Evolutionary conservation across 164 flowering plant genomes (phyloP).

Genomic region (Dillenia turbinata): DNA sequence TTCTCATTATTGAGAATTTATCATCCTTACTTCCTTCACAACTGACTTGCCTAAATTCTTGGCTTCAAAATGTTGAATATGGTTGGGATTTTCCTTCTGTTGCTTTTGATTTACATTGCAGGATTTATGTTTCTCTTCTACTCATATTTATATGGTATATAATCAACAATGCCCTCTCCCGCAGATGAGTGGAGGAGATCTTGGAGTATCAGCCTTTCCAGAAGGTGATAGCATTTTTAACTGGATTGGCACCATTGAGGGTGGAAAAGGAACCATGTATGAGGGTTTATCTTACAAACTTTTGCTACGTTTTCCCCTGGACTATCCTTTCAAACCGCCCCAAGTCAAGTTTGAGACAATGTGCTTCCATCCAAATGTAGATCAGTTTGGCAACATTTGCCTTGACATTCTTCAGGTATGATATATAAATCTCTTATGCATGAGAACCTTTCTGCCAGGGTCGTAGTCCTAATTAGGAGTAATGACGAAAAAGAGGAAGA

Average conservation of each 20-base stretch:
- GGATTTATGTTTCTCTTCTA: not conserved
- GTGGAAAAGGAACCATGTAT: slow-evolving; percentile 61
- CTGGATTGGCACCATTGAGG: slow-evolving; percentile 75
- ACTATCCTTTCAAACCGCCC: slow-evolving; percentile 85
- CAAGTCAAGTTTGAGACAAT: slow-evolving; percentile 63
- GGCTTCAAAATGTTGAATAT: not conserved
- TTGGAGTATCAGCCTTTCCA: slow-evolving; percentile 74
- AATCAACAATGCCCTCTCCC: slow-evolving; percentile 1
- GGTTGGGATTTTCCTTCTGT: not conserved
- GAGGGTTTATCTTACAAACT: slow-evolving; percentile 70
- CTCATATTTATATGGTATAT: not conserved
- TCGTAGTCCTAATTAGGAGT: too few species aligned
- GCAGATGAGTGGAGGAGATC: slow-evolving; percentile 65
- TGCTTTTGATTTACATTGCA: not conserved
- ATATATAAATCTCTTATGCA: too few species aligned
- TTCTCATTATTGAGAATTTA: too few species aligned
- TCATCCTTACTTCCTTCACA: too few species aligned
- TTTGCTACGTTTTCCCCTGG: slow-evolving; percentile 54
- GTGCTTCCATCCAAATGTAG: slow-evolving; percentile 86
- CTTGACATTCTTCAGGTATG: slow-evolving; percentile 77
- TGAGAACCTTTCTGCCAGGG: too few species aligned
- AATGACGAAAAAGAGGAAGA: too few species aligned
- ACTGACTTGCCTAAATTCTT: not conserved
- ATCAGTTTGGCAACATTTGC: slow-evolving; percentile 72
- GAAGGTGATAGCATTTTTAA: slow-evolving; percentile 62